Evolutionary conservation across 2,329 filamentous ascomycete genomes (phyloP), one percentile per base, ranked within the genome.

Genomic region (Remersonia thermophila): DNA sequence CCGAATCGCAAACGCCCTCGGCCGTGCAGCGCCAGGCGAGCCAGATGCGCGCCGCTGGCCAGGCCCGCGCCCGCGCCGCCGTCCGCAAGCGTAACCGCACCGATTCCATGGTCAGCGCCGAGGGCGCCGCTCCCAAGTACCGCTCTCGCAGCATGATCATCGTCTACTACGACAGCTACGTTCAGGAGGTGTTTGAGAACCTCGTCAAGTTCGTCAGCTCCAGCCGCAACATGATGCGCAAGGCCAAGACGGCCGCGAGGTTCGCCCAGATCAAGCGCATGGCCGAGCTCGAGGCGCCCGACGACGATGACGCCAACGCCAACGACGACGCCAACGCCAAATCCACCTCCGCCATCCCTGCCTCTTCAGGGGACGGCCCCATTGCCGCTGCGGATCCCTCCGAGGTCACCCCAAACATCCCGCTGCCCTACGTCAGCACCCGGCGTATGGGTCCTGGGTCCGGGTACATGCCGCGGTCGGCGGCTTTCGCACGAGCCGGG

Each of bases 81-180:
- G 52, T 66, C 15, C 68, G 63, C 46, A 71, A 65, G 48, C 65
- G 63, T 32, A 62, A 64, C 35, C 63, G 68, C 36, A 65, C 67
- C 10, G 59, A 68, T 16, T 74, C 71, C 0, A 58, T 73, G 46
- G 47, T 66, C 34, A 73, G 69, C 29, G 62, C 57, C 26, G 67
- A 71, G 26, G 57, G 56, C 9, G 54, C 59, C 2, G 54, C 64
- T 1, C 56, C 63, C 9, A 73, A 75, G 43, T 81, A 80, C 54
- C 76, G 82, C 37, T 77, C 76, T 3, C 73, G 80, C 46, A 78
- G 70, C 39, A 81, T 84, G 67, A 79, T 89, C 32, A 78, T 91
- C 28, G 82, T 95, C n/a, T 87, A 85, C 58, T 95, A 95, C 54
- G 87, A 95, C 54, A 83, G 81, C 47, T 79, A 84, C 43, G 79